These are phyloP conservation scores for Nigrograna mackinnonii DNA, from an alignment of 2,329 filamentous ascomycete genomes.

Conservation along the genomic window DNA sequence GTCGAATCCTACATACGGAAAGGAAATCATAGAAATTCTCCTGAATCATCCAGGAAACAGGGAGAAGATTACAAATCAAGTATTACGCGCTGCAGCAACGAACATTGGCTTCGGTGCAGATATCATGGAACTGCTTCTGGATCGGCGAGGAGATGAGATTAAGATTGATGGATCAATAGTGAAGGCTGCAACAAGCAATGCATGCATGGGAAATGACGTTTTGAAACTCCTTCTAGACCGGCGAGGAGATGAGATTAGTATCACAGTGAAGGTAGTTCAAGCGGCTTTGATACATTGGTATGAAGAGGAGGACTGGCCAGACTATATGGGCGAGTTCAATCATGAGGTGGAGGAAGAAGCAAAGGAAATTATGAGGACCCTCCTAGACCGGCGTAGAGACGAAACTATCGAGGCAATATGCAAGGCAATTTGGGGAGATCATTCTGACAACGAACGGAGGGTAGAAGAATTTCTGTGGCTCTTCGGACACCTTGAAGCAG, in stretches of 20 bases:
- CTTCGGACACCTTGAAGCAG: too few species aligned
- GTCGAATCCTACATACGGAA: neutral
- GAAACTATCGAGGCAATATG: too few species aligned
- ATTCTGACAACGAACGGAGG: too few species aligned
- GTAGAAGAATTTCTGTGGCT: too few species aligned
- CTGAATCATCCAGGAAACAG: neutral
- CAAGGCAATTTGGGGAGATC: too few species aligned
- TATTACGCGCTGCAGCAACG: neutral
- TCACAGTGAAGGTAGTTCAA: neutral
- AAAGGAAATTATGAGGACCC: too few species aligned
- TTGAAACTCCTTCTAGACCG: neutral
- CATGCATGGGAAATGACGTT: neutral
- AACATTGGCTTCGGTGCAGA: neutral
- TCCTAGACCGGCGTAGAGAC: too few species aligned
- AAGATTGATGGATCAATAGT: neutral
- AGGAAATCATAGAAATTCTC: neutral
- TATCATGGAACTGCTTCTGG: neutral
- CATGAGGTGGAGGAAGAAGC: too few species aligned
- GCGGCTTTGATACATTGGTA: too few species aligned
- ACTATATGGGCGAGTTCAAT: too few species aligned
- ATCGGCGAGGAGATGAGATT: neutral
- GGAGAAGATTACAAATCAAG: neutral
- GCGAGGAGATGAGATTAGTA: neutral
- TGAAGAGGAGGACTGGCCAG: too few species aligned
- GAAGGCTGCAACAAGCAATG: neutral